Evolutionary conservation across 108 stramenopile genomes (phyloP).

Genomic region (Fistulifera pelliculosa): DNA sequence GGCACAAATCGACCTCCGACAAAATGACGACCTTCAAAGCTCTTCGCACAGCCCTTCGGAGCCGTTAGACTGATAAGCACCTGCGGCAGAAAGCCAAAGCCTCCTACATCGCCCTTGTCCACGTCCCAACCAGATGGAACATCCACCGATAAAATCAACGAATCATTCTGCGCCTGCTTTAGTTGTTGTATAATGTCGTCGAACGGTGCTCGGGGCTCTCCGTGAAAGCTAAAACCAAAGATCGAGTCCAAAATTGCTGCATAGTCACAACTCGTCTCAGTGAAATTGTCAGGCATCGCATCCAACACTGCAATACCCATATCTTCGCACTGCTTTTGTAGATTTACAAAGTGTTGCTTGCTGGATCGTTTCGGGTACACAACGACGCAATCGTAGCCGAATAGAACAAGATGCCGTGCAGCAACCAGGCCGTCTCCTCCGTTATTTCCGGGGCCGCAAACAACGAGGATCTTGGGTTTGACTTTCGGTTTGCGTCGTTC

Average conservation of each 20-base stretch:
- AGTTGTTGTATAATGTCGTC: slow-evolving; percentile 62
- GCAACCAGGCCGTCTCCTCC: slow-evolving; percentile 99
- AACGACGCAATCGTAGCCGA: slow-evolving; percentile 77
- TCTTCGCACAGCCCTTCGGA: slow-evolving; percentile 74
- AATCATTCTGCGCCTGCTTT: slow-evolving; percentile 17
- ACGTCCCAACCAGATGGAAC: slow-evolving; percentile 97
- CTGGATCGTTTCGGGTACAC: slow-evolving; percentile 83
- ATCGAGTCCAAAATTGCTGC: slow-evolving; percentile 87
- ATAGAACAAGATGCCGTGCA: slow-evolving; percentile 88
- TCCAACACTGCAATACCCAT: slow-evolving; percentile 61
- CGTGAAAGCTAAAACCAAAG: slow-evolving; percentile 94
- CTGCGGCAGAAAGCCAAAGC: slow-evolving; percentile 59
- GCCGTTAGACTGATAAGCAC: slow-evolving; percentile 88
- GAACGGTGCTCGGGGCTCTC: slow-evolving; percentile 84
- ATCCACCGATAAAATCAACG: slow-evolving; percentile 82
- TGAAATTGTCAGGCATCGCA: slow-evolving; percentile 32
- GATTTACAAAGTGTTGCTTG: slow-evolving; percentile 57
- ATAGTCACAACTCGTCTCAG: slow-evolving; percentile 2
- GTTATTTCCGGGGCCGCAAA: slow-evolving; percentile 97
- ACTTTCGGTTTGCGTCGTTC: slow-evolving; percentile 2
- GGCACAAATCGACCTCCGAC: slow-evolving; percentile 92
- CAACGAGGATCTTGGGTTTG: slow-evolving; percentile 41
- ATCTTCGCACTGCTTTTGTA: slow-evolving; percentile 85
- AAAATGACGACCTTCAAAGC: slow-evolving; percentile 81
- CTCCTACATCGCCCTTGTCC: slow-evolving; percentile 38